Conservation (phyloP, 2,329 filamentous ascomycete genomes). For the Apiospora sp. region DNA sequence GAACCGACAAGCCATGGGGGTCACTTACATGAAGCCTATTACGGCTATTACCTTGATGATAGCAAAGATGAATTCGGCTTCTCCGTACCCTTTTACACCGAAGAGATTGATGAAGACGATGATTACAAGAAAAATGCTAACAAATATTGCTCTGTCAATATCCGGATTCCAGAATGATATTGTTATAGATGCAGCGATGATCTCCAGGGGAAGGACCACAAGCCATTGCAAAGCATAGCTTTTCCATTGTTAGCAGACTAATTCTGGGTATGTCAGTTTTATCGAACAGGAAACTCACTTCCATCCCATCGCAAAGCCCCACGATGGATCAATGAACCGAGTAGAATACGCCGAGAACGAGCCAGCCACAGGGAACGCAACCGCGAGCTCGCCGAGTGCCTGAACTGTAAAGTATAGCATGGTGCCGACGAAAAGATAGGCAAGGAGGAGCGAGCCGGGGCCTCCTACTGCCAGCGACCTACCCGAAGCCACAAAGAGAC, state of each 20-base stretch:
- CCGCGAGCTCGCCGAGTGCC: conserved; percentile 89
- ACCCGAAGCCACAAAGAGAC: conserved; percentile 87
- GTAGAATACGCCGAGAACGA: conserved; percentile 94
- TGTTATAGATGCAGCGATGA: conserved; percentile 86
- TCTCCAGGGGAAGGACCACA: conserved; percentile 81
- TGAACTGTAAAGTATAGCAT: conserved; percentile 96
- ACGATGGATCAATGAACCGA: conserved; percentile 90
- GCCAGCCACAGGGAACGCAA: conserved; percentile 88
- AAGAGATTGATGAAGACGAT: conserved; percentile 88
- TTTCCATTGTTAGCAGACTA: conserved; percentile 10
- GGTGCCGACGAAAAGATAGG: conserved; percentile 79
- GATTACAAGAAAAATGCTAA: conserved; percentile 79
- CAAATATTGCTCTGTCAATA: conserved; percentile 76
- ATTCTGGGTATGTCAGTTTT: neutral
- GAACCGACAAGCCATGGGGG: conserved; percentile 26
- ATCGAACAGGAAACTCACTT: conserved; percentile 66
- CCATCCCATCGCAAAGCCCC: conserved; percentile 96
- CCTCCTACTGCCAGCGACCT: conserved; percentile 75
- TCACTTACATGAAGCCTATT: conserved; percentile 82
- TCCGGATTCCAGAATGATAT: conserved; percentile 78
- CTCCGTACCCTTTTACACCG: conserved; percentile 87
- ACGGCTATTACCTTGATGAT: conserved; percentile 87
- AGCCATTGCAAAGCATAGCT: conserved; percentile 91
- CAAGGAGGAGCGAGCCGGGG: conserved; percentile 79
- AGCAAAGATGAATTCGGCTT: conserved; percentile 88